phyloP scores from a whole-genome alignment of 495 filamentous ascomycete genomes.

The Penicillium fimorum region DNA sequence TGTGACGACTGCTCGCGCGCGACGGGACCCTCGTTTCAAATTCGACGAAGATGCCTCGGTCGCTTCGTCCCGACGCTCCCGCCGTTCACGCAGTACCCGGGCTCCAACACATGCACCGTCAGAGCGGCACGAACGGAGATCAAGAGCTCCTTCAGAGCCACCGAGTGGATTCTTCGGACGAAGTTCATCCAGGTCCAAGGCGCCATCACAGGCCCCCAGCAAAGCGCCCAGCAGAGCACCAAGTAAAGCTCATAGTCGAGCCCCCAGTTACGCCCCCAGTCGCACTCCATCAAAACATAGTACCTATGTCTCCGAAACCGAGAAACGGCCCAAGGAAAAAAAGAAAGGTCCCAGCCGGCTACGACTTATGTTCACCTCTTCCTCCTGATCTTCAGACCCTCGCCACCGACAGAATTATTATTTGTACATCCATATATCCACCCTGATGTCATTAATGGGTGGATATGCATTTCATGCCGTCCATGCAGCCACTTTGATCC shows the following conservation, averaged over 20 bases:
- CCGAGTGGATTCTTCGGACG: slow-evolving; percentile 20
- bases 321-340: slow-evolving; percentile 40
- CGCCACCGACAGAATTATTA: slow-evolving; percentile 3
- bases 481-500: not conserved
- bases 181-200: slow-evolving; percentile 20
- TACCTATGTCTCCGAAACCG: slow-evolving; percentile 30
- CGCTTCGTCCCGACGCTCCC: slow-evolving; percentile 40
- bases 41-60: slow-evolving; percentile 40
- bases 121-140: slow-evolving; percentile 21
- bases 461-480: not conserved
- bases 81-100: slow-evolving; percentile 33
- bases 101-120: slow-evolving; percentile 16
- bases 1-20: slow-evolving; percentile 36
- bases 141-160: slow-evolving; percentile 17
- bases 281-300: slow-evolving; percentile 23
- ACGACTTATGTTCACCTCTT: slow-evolving; percentile 47
- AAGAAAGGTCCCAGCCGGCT: slow-evolving; percentile 43
- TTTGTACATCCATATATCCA: slow-evolving; percentile 4
- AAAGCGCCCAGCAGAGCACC: slow-evolving; percentile 18
- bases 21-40: slow-evolving; percentile 40
- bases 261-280: slow-evolving; percentile 12
- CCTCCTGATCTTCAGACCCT: slow-evolving; percentile 3
- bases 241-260: slow-evolving; percentile 4
- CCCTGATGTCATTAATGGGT: not conserved
- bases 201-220: slow-evolving; percentile 22